A percentile compares a stretch with the other conserved stretches of the same genome.
These are phyloP conservation scores for Auricularia sp. DNA, from an alignment of 768 basidiomycete genomes.

Conservation along the genomic window DNA sequence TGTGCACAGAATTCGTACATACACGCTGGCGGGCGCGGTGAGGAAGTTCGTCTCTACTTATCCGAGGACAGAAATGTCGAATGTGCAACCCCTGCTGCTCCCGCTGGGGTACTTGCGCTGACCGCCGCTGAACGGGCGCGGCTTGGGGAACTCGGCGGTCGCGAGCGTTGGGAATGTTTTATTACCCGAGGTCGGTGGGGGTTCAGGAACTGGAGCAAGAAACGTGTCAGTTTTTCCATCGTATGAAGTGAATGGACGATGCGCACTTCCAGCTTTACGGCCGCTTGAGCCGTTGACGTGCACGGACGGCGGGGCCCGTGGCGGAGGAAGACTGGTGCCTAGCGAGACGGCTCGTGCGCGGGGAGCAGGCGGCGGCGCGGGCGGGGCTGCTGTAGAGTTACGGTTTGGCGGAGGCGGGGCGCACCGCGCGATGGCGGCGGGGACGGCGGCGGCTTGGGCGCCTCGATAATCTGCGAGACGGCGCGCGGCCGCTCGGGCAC, in stretches of 20 bases:
- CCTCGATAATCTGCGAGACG: slow-evolving; percentile 25
- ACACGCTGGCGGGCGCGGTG: too few relatives aligned
- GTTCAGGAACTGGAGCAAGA: not conserved
- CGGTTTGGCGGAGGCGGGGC: slow-evolving; percentile 33
- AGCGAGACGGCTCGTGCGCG: not conserved
- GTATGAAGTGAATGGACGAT: not conserved
- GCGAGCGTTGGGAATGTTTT: not conserved
- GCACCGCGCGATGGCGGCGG: slow-evolving; percentile 28
- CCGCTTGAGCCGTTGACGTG: not conserved
- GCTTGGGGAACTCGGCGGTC: slow-evolving; percentile 1
- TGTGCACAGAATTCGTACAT: too few relatives aligned
- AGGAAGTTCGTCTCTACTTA: not conserved
- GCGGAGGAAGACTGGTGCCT: not conserved
- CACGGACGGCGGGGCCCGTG: not conserved
- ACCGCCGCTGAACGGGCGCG: not conserved
- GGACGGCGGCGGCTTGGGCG: slow-evolving; percentile 28
- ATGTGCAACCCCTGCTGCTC: not conserved
- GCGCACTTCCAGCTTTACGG: not conserved
- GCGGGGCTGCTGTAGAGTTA: slow-evolving; percentile 23
- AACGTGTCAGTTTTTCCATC: not conserved
- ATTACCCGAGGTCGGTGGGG: not conserved
- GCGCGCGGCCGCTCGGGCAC: slow-evolving; percentile 19
- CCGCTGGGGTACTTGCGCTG: not conserved
- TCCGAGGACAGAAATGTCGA: not conserved
- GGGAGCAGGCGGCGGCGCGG: slow-evolving; percentile 24